Evolutionary conservation across 768 basidiomycete genomes (phyloP).

Genomic region (Termitomyces heimii): DNA sequence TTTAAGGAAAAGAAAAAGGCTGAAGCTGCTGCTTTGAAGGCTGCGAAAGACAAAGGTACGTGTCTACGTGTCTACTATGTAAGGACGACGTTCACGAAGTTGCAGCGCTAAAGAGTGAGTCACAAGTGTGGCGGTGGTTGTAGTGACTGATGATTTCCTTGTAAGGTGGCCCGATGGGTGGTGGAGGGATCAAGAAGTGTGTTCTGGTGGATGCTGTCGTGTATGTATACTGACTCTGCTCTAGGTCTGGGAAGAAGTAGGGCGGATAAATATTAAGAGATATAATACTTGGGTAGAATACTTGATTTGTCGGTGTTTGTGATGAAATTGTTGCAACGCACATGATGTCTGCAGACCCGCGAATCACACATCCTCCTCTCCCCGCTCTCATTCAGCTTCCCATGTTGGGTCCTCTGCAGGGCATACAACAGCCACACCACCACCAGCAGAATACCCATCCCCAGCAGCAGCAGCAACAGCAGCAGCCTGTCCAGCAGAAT

Average conservation of each 20-base stretch:
- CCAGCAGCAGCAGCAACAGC: slow-evolving; percentile 44
- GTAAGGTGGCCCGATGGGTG: slow-evolving; percentile 62
- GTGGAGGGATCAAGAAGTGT: slow-evolving; percentile 84
- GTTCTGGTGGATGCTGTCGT: slow-evolving; percentile 21
- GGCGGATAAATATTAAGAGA: slow-evolving; percentile 34
- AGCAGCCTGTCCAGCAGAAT: slow-evolving; percentile 32
- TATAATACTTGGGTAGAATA: slow-evolving; percentile 23
- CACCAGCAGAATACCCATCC: slow-evolving; percentile 54
- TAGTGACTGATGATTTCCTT: slow-evolving; percentile 1
- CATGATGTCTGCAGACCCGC: slow-evolving; percentile 17
- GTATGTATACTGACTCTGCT: slow-evolving; percentile 1
- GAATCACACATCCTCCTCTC: slow-evolving; percentile 17
- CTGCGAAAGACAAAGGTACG: slow-evolving; percentile 67
- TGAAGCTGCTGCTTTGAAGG: slow-evolving; percentile 69
- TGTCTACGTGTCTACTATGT: slow-evolving; percentile 15
- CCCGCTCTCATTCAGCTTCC: slow-evolving; percentile 40
- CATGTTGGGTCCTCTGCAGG: slow-evolving; percentile 72
- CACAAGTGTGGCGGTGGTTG: neutral
- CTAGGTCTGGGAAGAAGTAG: slow-evolving; percentile 71
- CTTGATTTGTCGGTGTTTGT: slow-evolving; percentile 37
- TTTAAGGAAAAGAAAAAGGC: slow-evolving; percentile 76
- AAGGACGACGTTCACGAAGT: slow-evolving; percentile 1
- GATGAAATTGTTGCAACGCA: slow-evolving; percentile 17
- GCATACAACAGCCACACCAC: slow-evolving; percentile 49
- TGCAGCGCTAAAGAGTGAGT: slow-evolving; percentile 51